Percentiles rank a stretch among this genome's conserved stretches.
Conservation (phyloP, 2,329 filamentous ascomycete species). For the Curvularia verruculosa region DNA sequence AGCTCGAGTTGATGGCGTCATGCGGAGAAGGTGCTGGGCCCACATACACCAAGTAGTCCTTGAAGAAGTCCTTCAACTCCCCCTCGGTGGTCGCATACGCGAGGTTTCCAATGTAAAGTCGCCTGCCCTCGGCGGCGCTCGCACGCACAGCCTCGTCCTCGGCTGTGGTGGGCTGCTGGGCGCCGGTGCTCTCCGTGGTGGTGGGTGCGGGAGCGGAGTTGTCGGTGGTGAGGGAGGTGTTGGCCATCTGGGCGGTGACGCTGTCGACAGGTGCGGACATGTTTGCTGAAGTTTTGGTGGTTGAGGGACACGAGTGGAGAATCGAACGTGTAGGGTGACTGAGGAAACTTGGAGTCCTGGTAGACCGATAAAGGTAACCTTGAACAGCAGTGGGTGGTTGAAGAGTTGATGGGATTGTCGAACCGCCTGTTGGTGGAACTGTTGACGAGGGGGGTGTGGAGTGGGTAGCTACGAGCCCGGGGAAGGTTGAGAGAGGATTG, state of each 20-base stretch:
- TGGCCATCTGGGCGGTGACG: conserved; percentile 74
- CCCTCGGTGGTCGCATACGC: conserved; percentile 99
- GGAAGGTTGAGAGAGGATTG: conserved; percentile 39
- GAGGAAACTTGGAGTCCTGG: conserved; percentile 54
- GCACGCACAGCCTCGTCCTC: conserved; percentile 91
- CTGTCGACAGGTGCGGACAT: conserved; percentile 88
- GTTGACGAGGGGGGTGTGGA: conserved; percentile 59
- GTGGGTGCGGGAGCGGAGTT: conserved; percentile 21
- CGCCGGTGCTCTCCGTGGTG: conserved; percentile 56
- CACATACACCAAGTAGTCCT: conserved; percentile 98
- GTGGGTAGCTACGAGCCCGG: conserved; percentile 59
- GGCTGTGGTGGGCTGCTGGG: conserved; percentile 71
- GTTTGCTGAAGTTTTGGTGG: conserved; percentile 60
- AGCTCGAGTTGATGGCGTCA: conserved; percentile 23
- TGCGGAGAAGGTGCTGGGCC: conserved; percentile 21
- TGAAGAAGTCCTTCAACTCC: conserved; percentile 99
- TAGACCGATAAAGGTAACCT: conserved; percentile 49
- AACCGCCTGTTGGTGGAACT: conserved; percentile 57
- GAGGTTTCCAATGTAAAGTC: conserved; percentile 99
- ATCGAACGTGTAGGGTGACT: conserved; percentile 39
- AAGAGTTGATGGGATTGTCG: conserved; percentile 48
- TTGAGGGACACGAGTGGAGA: conserved; percentile 61
- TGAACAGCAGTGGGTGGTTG: conserved; percentile 44
- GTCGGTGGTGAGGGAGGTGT: conserved; percentile 65
- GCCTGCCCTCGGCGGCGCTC: conserved; percentile 97